Percentiles rank a stretch among this genome's conserved stretches.
Evolutionary conservation across 805 yeast species (phyloP).

Genomic region (Sugiyamaella floridensis): DNA sequence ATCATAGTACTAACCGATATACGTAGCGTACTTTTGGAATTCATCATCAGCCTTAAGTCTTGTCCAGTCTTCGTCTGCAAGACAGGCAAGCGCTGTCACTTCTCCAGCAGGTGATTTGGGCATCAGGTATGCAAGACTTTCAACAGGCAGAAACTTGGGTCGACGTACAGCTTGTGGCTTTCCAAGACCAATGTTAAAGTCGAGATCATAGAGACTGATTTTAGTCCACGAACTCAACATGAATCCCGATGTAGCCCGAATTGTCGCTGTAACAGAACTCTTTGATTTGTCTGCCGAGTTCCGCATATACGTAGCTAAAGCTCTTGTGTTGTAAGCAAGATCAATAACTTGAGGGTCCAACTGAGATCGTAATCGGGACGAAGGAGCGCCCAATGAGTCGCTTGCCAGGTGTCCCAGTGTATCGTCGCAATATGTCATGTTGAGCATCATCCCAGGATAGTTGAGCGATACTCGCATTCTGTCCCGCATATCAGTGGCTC

Average conservation of each 20-base stretch:
- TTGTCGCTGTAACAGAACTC: slow-evolving; percentile 1
- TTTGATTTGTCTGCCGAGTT: not conserved
- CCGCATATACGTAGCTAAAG: slow-evolving; percentile 3
- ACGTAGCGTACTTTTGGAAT: slow-evolving; percentile 6
- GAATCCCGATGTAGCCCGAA: slow-evolving; percentile 4
- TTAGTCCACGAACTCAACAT: slow-evolving; percentile 17
- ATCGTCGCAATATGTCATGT: slow-evolving; percentile 6
- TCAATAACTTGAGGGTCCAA: slow-evolving; percentile 2
- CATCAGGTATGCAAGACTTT: slow-evolving; percentile 13
- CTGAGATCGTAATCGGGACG: slow-evolving; percentile 8
- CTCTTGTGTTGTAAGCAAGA: not conserved
- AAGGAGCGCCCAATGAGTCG: slow-evolving; percentile 9
- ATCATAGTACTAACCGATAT: not conserved
- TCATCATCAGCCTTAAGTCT: slow-evolving; percentile 2
- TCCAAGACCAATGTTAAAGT: slow-evolving; percentile 13
- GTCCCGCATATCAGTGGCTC: slow-evolving; percentile 10
- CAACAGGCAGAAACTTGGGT: slow-evolving; percentile 13
- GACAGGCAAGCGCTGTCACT: slow-evolving; percentile 6
- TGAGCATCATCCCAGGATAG: slow-evolving; percentile 11
- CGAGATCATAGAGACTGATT: slow-evolving; percentile 7
- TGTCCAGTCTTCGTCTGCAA: slow-evolving; percentile 10
- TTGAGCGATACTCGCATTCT: slow-evolving; percentile 1
- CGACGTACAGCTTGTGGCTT: slow-evolving; percentile 11
- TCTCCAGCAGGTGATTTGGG: slow-evolving; percentile 14
- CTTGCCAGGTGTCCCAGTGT: not conserved